Evolutionary conservation across 441 rosid genomes (phyloP).

Genomic region (Arabidopsis hybrid): DNA sequence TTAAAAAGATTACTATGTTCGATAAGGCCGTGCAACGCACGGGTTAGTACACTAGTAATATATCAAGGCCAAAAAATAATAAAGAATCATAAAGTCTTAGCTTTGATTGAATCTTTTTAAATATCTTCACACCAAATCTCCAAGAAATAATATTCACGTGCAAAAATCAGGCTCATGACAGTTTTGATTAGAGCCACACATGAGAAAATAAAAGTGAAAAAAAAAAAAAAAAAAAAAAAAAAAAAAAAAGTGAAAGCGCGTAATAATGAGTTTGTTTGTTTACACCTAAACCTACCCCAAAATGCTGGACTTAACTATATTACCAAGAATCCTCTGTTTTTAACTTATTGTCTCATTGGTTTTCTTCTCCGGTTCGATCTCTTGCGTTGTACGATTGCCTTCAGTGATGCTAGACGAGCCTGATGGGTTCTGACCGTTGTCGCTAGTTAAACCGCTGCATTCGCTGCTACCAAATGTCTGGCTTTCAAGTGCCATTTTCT

Average conservation of each 20-base stretch:
- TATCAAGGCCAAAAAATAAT: not conserved
- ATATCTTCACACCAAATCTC: conserved; percentile 17
- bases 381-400: conserved; percentile 48
- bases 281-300: conserved; percentile 29
- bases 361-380: conserved; percentile 32
- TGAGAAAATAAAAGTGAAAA: too few relatives aligned
- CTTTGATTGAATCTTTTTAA: conserved; percentile 4
- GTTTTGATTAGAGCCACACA: conserved; percentile 31
- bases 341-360: conserved; percentile 1
- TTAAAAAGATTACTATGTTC: too few relatives aligned
- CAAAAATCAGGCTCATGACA: conserved; percentile 1
- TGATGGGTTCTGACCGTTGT: conserved; percentile 43
- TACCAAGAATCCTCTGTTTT: conserved; percentile 23
- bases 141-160: conserved; percentile 3
- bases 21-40: too few relatives aligned
- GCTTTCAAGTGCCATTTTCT: conserved; percentile 51
- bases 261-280: conserved; percentile 34
- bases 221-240: too few relatives aligned
- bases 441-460: conserved; percentile 47
- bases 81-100: conserved; percentile 20
- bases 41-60: not conserved
- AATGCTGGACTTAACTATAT: conserved; percentile 13
- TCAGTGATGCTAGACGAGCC: conserved; percentile 49
- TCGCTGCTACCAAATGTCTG: conserved; percentile 56
- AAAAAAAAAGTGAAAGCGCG: conserved; percentile 4